Evolutionary conservation across 73 alveolate species (phyloP).

Genomic region (Tetrahymena elliotti): DNA sequence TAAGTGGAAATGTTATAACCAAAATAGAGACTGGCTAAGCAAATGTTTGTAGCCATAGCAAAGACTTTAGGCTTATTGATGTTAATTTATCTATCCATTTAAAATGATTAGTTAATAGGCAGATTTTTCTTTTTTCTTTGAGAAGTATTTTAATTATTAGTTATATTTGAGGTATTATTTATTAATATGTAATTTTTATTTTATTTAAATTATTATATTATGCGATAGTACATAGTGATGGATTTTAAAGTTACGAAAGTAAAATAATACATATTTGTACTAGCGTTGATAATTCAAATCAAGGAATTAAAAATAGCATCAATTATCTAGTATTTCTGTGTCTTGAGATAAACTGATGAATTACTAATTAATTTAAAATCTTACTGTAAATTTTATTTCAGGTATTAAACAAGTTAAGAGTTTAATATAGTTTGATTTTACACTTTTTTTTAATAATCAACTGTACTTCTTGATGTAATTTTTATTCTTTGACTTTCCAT

Average conservation of each 20-base stretch:
- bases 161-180: background rate
- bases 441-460: background rate
- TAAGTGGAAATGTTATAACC: background rate
- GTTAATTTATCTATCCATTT: background rate
- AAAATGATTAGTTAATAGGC: background rate
- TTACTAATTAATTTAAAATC: background rate
- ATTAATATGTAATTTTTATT: background rate
- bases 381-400: too few relatives aligned
- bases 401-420: background rate
- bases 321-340: background rate
- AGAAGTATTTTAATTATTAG: background rate
- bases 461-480: background rate
- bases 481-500: background rate
- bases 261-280: background rate
- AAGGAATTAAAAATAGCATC: background rate
- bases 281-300: background rate
- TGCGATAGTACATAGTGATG: background rate
- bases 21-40: background rate
- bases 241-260: background rate
- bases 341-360: background rate
- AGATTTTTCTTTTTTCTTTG: background rate
- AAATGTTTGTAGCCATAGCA: background rate
- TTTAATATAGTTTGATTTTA: background rate
- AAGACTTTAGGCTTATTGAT: background rate
- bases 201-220: background rate